Percentiles rank a stretch among this genome's conserved stretches.
phyloP scores from a whole-genome alignment of 1,284 basidiomycete genomes.

The Vanrija sp. region DNA sequence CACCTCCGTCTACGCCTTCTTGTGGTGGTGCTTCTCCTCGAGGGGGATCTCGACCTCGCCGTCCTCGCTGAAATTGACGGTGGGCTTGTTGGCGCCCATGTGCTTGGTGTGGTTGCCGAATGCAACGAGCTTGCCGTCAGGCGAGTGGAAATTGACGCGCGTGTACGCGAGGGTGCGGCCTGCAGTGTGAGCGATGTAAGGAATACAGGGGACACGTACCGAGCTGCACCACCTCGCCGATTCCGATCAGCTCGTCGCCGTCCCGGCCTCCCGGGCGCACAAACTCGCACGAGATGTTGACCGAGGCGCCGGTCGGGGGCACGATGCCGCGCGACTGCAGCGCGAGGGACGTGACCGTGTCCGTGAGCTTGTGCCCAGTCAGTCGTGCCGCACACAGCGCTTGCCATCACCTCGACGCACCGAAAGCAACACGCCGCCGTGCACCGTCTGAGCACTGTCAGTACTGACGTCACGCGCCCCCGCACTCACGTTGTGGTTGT shows the following conservation, averaged over 20 bases:
- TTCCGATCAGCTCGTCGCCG: constrained; percentile 34
- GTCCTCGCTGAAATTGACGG: constrained; percentile 30
- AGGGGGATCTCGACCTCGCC: constrained; percentile 34
- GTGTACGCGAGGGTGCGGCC: constrained; percentile 41
- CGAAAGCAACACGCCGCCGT: constrained; percentile 47
- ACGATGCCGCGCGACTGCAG: constrained; percentile 44
- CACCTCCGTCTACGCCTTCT: neutral
- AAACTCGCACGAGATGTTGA: constrained; percentile 48
- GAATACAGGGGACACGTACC: constrained; percentile 23
- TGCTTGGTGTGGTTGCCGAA: constrained; percentile 48
- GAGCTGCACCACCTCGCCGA: constrained; percentile 43
- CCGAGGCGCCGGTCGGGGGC: constrained; percentile 44
- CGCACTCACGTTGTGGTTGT: constrained; percentile 44
- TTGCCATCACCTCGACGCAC: constrained; percentile 18
- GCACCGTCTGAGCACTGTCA: constrained; percentile 39
- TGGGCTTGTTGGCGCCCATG: constrained; percentile 32
- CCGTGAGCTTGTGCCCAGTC: constrained; percentile 32
- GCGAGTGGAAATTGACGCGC: constrained; percentile 37
- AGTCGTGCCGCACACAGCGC: too few relatives aligned
- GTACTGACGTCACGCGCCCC: neutral
- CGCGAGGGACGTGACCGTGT: constrained; percentile 47
- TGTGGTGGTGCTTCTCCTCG: constrained; percentile 5
- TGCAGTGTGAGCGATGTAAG: constrained; percentile 4
- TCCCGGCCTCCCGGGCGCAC: constrained; percentile 42
- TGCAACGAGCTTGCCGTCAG: constrained; percentile 42